Percentiles rank a stretch among this genome's conserved stretches.
These are phyloP conservation scores for Populus ilicifolia DNA, from an alignment of 345 rosid species.

Conservation along the genomic window DNA sequence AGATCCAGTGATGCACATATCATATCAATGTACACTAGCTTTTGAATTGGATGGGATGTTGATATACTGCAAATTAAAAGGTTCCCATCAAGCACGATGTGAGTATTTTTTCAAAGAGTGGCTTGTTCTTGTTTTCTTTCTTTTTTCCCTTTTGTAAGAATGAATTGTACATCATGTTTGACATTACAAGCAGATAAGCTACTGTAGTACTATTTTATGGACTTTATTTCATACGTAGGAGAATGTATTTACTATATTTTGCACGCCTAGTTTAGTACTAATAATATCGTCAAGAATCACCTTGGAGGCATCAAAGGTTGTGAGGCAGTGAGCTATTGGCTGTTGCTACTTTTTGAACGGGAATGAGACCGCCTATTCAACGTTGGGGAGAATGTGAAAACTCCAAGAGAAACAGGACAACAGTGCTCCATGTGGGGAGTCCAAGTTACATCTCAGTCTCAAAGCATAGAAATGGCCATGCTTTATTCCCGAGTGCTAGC, in stretches of 20 bases:
- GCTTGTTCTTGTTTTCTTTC: not conserved
- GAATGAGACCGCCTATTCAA: conserved; percentile 6
- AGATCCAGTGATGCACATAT: not conserved
- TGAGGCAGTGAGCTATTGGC: not conserved
- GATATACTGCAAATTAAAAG: not conserved
- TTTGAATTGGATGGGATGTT: not conserved
- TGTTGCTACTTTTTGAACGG: not conserved
- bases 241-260: not conserved
- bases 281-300: not conserved
- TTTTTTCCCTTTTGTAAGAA: not conserved
- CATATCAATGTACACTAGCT: not conserved
- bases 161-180: not conserved
- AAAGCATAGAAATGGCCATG: conserved; percentile 23
- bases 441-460: conserved; percentile 19
- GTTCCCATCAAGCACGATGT: not conserved
- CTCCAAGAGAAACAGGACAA: conserved; percentile 70
- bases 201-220: not conserved
- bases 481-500: conserved; percentile 40
- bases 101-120: not conserved
- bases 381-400: conserved; percentile 38
- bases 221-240: not conserved
- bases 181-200: not conserved
- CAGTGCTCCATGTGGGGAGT: conserved; percentile 52
- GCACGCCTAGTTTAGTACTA: too few species aligned
- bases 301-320: not conserved